Percentiles rank a stretch among this genome's conserved stretches.
Conservation (phyloP, 2,329 filamentous ascomycete species). For the Cladosporium colombiae region DNA sequence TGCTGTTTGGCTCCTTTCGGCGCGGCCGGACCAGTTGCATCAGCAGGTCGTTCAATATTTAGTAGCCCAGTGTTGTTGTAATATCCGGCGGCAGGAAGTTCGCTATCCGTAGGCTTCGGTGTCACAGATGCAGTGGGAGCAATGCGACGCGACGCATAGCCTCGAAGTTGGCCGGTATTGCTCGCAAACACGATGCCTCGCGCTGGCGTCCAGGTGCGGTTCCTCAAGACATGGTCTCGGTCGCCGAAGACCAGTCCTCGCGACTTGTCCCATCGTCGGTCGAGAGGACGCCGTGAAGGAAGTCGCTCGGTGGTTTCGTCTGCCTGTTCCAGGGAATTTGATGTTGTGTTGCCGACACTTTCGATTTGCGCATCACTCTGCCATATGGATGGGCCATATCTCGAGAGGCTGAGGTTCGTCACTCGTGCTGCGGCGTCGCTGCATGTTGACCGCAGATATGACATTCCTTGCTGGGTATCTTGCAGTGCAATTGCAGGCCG, state of each 20-base stretch:
- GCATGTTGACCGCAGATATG: slow-evolving; percentile 20
- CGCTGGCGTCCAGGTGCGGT: slow-evolving; percentile 7
- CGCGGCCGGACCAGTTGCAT: neutral
- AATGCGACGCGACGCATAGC: slow-evolving; percentile 10
- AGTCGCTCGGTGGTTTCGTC: slow-evolving; percentile 20
- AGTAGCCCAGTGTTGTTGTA: neutral
- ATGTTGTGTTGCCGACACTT: neutral
- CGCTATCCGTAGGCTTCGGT: neutral
- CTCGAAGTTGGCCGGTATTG: slow-evolving; percentile 1
- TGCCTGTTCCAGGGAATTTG: neutral
- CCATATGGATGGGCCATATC: slow-evolving; percentile 2
- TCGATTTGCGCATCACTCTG: slow-evolving; percentile 7
- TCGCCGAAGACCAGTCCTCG: slow-evolving; percentile 30
- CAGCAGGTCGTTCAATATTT: neutral
- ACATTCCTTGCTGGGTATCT: slow-evolving; percentile 13
- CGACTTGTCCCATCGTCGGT: slow-evolving; percentile 34
- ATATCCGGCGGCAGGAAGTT: neutral
- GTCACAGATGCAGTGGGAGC: neutral
- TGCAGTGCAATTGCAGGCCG: neutral
- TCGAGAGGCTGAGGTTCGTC: slow-evolving; percentile 7
- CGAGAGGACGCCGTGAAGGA: slow-evolving; percentile 32
- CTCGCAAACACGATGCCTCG: slow-evolving; percentile 12
- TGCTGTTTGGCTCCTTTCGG: slow-evolving; percentile 6
- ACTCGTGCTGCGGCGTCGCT: slow-evolving; percentile 20
- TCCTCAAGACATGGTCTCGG: neutral